phyloP scores from a whole-genome alignment of 2,329 filamentous ascomycete species.

The Cordyceps farinosa region DNA sequence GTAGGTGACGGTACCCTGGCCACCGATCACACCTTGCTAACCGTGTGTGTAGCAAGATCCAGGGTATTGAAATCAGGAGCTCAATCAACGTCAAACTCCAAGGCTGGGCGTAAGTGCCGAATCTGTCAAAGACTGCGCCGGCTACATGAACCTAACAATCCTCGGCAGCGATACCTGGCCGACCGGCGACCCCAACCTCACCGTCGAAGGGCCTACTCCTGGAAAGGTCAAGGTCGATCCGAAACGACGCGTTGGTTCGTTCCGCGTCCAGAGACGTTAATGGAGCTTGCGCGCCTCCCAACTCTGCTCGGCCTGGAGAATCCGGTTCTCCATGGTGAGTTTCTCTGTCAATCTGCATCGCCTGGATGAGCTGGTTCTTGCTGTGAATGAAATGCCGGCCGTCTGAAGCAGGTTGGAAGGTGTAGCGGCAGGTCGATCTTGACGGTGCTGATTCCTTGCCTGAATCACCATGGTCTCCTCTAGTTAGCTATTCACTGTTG shows the following conservation, averaged over 20 bases:
- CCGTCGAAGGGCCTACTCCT: background rate
- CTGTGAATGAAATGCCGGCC: too few relatives aligned
- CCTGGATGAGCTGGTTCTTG: too few relatives aligned
- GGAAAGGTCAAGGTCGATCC: background rate
- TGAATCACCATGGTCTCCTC: too few relatives aligned
- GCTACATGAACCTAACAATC: background rate
- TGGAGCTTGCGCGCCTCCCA: too few relatives aligned
- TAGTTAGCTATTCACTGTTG: too few relatives aligned
- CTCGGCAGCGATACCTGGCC: background rate
- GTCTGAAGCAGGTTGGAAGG: too few relatives aligned
- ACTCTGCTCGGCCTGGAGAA: too few relatives aligned
- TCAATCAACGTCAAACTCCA: background rate
- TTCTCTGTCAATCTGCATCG: too few relatives aligned
- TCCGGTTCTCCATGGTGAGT: too few relatives aligned
- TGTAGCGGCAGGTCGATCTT: too few relatives aligned
- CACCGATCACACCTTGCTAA: background rate
- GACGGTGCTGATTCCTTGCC: too few relatives aligned
- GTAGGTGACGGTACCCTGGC: background rate
- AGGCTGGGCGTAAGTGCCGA: slow-evolving; percentile 2
- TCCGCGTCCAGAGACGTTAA: background rate
- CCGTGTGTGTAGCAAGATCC: background rate
- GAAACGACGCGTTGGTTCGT: background rate
- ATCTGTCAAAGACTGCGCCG: background rate
- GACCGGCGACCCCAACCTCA: background rate
- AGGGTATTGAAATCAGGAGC: background rate